A percentile compares a stretch with the other conserved stretches of the same genome.
Evolutionary conservation across 306 rosid genomes (phyloP).

Genomic region (Lathyrus tuberosus): DNA sequence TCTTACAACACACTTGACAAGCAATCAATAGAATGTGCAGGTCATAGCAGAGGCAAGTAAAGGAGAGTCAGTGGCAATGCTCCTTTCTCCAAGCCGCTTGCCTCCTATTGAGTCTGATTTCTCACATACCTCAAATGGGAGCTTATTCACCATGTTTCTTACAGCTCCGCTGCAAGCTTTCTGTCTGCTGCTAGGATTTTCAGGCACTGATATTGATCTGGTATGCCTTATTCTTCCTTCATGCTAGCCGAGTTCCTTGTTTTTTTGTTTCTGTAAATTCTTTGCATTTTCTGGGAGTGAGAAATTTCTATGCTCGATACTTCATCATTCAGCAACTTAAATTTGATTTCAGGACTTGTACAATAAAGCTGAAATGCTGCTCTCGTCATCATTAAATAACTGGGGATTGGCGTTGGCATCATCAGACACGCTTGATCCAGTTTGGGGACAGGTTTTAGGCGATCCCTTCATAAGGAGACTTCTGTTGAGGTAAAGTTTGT

Average conservation of each 20-base stretch:
- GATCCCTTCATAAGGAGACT: slow-evolving; percentile 94
- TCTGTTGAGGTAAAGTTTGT: slow-evolving; percentile 66
- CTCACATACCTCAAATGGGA: slow-evolving; percentile 63
- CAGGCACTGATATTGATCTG: slow-evolving; percentile 72
- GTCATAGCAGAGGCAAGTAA: slow-evolving; percentile 70
- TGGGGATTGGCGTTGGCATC: slow-evolving; percentile 75
- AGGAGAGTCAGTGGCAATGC: slow-evolving; percentile 92
- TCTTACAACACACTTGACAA: slow-evolving; percentile 21
- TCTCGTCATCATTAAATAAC: slow-evolving; percentile 59
- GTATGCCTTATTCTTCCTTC: slow-evolving; percentile 44
- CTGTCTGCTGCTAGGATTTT: slow-evolving; percentile 73
- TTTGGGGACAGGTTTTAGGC: slow-evolving; percentile 79
- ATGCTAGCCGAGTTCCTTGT: slow-evolving; percentile 7
- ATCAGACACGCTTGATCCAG: slow-evolving; percentile 69
- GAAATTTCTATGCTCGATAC: slow-evolving; percentile 29
- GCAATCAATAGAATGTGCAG: slow-evolving; percentile 48
- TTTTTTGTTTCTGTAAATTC: neutral
- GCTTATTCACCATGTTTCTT: slow-evolving; percentile 89
- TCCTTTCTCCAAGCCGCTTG: slow-evolving; percentile 70
- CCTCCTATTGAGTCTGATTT: slow-evolving; percentile 50
- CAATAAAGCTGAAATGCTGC: slow-evolving; percentile 73
- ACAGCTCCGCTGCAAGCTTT: slow-evolving; percentile 93
- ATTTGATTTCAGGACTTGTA: slow-evolving; percentile 66
- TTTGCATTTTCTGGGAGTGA: slow-evolving; percentile 30
- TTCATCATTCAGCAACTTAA: slow-evolving; percentile 25